Evolutionary conservation across 106 monocot species (phyloP).

Genomic region (Agapanthus africanus): DNA sequence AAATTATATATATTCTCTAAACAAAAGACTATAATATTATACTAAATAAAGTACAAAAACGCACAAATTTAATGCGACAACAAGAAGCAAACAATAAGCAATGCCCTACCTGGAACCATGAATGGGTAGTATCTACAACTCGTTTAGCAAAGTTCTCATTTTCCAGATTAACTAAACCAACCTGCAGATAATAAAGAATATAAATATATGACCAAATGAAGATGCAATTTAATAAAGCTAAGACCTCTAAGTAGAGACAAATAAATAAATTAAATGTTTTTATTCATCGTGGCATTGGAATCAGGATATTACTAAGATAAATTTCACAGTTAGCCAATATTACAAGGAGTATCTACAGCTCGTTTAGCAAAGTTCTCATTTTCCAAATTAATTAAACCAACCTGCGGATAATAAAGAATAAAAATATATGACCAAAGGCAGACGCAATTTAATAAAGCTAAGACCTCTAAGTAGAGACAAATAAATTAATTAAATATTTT

Average conservation of each 20-base stretch:
- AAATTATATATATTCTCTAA: no score
- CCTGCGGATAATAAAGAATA: constrained; percentile 44
- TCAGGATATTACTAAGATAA: no score
- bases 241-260: no score
- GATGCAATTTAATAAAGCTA: no score
- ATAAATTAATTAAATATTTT: no score
- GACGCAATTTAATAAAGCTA: no score
- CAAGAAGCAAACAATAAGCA: no score
- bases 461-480: no score
- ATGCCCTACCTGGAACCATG: constrained; percentile 59
- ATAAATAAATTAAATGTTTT: no score
- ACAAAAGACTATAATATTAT: no score
- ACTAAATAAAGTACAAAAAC: neutral
- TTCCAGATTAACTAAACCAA: constrained; percentile 90
- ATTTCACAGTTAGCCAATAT: no score
- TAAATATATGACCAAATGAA: neutral
- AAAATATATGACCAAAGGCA: neutral
- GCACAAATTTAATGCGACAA: neutral
- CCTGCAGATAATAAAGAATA: constrained; percentile 43
- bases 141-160: constrained; percentile 68
- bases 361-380: constrained; percentile 68
- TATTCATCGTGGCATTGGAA: no score
- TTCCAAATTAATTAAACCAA: constrained; percentile 91
- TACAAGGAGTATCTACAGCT: constrained; percentile 42
- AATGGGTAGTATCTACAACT: constrained; percentile 46